These are phyloP conservation scores for Neurospora cerealis DNA, from an alignment of 495 filamentous ascomycete genomes.

Conservation along the genomic window DNA sequence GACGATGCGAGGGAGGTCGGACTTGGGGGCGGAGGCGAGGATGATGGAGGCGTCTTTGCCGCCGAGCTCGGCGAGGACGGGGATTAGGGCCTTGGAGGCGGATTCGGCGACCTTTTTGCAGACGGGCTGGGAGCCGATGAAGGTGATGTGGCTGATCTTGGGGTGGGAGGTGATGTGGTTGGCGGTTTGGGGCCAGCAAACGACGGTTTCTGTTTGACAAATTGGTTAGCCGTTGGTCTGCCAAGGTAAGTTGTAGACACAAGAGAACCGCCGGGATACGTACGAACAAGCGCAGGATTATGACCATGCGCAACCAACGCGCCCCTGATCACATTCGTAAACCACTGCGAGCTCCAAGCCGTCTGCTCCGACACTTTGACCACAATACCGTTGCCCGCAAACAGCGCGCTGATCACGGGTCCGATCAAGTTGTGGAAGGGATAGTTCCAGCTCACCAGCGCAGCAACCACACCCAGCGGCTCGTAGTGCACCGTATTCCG, in stretches of 20 bases:
- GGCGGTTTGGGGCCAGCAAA: conserved; percentile 80
- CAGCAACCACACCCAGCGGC: conserved; percentile 84
- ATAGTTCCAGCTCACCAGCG: conserved; percentile 94
- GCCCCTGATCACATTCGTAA: conserved; percentile 62
- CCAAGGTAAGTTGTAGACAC: neutral
- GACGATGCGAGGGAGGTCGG: conserved; percentile 56
- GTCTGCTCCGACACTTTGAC: conserved; percentile 91
- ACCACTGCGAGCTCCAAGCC: conserved; percentile 80
- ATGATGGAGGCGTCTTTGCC: conserved; percentile 94
- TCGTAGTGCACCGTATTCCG: conserved; percentile 85
- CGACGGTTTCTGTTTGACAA: conserved; percentile 43
- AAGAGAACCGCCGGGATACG: neutral
- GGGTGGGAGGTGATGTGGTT: conserved; percentile 79
- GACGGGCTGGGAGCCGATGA: conserved; percentile 84
- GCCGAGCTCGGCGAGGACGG: conserved; percentile 80
- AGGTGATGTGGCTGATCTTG: conserved; percentile 82
- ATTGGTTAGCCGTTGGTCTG: neutral
- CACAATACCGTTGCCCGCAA: conserved; percentile 85
- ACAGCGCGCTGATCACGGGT: conserved; percentile 81
- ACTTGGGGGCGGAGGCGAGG: conserved; percentile 59
- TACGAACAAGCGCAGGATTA: conserved; percentile 63
- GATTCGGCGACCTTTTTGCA: conserved; percentile 81
- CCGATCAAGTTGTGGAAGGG: conserved; percentile 92
- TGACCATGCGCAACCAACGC: conserved; percentile 80
- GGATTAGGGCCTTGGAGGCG: conserved; percentile 73